Base-by-base conservation (phyloP, 176 grass and related monocot genomes). In the Panicum miliaceum region DNA sequence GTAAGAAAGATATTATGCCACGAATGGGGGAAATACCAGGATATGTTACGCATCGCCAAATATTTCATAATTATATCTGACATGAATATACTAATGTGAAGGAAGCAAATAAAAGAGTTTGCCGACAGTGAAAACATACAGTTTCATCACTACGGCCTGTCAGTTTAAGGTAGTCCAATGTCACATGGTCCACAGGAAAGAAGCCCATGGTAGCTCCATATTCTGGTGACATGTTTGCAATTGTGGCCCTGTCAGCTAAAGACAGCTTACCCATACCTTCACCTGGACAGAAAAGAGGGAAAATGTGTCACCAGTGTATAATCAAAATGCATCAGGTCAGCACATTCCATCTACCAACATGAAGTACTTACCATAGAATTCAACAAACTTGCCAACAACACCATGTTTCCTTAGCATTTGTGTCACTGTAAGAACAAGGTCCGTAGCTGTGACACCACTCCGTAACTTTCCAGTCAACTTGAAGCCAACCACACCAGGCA, bases 161-260 rank as follows among this genome's bases (percentile, higher is more conserved):
- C 85, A 96, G 84, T 80, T 95, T 94, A 80, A 99, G 91, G 86
- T 96, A 96, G 56, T 99, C 87, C n/a, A 99, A 68, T 47, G 96
- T 96, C 26, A 99, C 91, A 41, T 94, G 89, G 81, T 99, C 93
- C 20, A 99, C 96, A 84, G 96, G 93, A 90, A 95, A 99, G 91
- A 99, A 99, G 13, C 96, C 96, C 96, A 99, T 99, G 18, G 96
- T 99, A 43, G 96, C 96, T 78, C 93, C 96, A 85, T 96, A 99
- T 90, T 99, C 93, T 4, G 93, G 96, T 65, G 96, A 99, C 96
- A 99, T 96, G 84, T 99, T 99, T 37, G 93, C 96, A 56, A 99
- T 99, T 57, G 96, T 99, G 73, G 93, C 96, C 69, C 91, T 91
- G 80, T 99, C 96, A 75, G 93, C 96, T 60, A 99, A 70, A 76